Evolutionary conservation across 2,329 filamentous ascomycete species (phyloP), one percentile per base, ranked within the genome.

Genomic region (Pseudocercospora eumusae): DNA sequence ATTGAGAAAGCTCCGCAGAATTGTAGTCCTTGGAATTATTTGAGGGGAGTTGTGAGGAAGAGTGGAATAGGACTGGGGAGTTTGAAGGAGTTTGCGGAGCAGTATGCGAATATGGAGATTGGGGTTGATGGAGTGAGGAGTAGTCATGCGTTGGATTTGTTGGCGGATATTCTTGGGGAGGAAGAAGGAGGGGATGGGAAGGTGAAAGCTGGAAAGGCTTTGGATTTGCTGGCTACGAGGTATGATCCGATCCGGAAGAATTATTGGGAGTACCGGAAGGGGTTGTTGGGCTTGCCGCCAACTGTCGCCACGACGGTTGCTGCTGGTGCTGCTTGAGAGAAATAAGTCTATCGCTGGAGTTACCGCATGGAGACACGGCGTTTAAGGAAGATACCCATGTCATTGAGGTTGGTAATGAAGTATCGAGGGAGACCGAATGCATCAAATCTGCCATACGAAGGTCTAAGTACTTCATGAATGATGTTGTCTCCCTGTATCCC

Each of bases 1-100:
- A 91, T 96, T 64, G 76, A 80, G 33, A 80, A 89, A 65, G 92
- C 93, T 44, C 95, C 95, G 50, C 93, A 98, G 82, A 99, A 98
- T 76, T 90, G 92, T 75, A 93, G 90, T 68, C 85, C 92, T 1
- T 99, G 95, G 95, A 95, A 92, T 76, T 99, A 97, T 76, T 80
- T 97, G 13, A 82, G 87, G 31, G 95, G 91, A 2, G 86, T 92
- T 52, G 75, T 96, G 63, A 82, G 83, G 62, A 90, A 91, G 71
- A 86, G 86, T 0, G 86, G 79, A 7, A 76, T 81, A 40, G 75
- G 77, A 3, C 67, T 84, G 54, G 75, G 70, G 2, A 79, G 80
- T 18, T 75, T 86, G 73, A 82, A 82, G 70, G 76, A 72, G 1
- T 85, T 88, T 69, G 84, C 80, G 18, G 74, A 77, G 63, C 76